These are phyloP conservation scores for Kwoniella sp. DNA, from an alignment of 768 basidiomycete genomes.

Conservation along the genomic window DNA sequence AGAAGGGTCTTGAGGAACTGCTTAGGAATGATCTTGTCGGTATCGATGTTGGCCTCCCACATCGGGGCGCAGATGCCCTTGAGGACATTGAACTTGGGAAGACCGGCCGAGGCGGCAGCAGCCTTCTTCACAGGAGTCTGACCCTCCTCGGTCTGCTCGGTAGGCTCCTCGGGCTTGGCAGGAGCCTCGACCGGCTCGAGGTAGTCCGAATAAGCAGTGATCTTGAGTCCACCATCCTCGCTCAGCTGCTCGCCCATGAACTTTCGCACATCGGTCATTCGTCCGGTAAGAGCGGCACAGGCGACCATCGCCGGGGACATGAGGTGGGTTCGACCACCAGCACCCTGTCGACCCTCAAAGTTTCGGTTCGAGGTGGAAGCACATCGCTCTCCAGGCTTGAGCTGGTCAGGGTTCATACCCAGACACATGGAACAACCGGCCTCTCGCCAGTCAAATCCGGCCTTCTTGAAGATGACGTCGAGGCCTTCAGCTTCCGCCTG, in stretches of 20 bases:
- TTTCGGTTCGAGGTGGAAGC: constrained; percentile 91
- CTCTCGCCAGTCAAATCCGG: constrained; percentile 92
- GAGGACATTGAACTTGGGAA: constrained; percentile 63
- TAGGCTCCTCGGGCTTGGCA: constrained; percentile 54
- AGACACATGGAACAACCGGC: constrained; percentile 95
- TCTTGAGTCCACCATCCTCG: constrained; percentile 59
- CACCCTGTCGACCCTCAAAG: constrained; percentile 82
- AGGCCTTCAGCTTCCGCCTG: constrained; percentile 87
- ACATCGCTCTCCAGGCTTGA: constrained; percentile 73
- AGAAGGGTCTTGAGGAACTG: constrained; percentile 90
- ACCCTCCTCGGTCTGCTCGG: constrained; percentile 27
- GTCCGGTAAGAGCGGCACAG: constrained; percentile 80
- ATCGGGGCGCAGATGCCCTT: constrained; percentile 75
- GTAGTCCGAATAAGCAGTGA: constrained; percentile 68
- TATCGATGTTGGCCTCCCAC: constrained; percentile 80
- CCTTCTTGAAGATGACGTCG: constrained; percentile 77
- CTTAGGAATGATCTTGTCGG: constrained; percentile 90
- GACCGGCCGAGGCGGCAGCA: constrained; percentile 46
- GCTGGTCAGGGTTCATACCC: constrained; percentile 91
- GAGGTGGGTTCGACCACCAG: constrained; percentile 83
- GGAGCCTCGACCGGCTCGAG: constrained; percentile 65
- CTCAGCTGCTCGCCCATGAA: constrained; percentile 58
- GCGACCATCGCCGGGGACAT: constrained; percentile 89
- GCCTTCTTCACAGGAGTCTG: constrained; percentile 35
- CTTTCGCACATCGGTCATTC: constrained; percentile 78